phyloP scores from a whole-genome alignment of 306 rosid species.

The Delonix regia region DNA sequence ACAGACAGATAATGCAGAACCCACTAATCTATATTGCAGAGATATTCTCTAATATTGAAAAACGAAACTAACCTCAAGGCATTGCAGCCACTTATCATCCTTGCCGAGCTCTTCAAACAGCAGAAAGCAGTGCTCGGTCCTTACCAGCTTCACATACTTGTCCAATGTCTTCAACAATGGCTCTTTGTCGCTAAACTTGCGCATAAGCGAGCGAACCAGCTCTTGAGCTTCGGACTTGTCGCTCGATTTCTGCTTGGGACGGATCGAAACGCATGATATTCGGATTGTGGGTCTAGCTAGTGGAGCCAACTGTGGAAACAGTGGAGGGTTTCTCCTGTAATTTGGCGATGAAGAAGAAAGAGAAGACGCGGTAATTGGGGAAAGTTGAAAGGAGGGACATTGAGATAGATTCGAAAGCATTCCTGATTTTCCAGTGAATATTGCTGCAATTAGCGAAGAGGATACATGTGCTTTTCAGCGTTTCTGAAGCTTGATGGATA shows the following conservation, averaged over 20 bases:
- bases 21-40: neutral
- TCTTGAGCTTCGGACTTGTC: slow-evolving; percentile 64
- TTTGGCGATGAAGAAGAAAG: slow-evolving; percentile 25
- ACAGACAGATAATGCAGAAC: neutral
- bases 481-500: neutral
- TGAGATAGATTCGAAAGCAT: slow-evolving; percentile 9
- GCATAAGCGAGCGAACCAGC: slow-evolving; percentile 60
- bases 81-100: slow-evolving; percentile 79
- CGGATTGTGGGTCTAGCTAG: slow-evolving; percentile 19
- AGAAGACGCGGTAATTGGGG: slow-evolving; percentile 23
- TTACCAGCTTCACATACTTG: slow-evolving; percentile 67
- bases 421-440: neutral
- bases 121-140: slow-evolving; percentile 83
- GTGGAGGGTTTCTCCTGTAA: slow-evolving; percentile 28
- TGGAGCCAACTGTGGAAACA: neutral
- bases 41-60: neutral
- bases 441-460: neutral
- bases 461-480: neutral
- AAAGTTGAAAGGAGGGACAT: slow-evolving; percentile 41
- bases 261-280: slow-evolving; percentile 51
- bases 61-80: slow-evolving; percentile 74
- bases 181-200: slow-evolving; percentile 68
- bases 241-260: slow-evolving; percentile 41
- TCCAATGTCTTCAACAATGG: slow-evolving; percentile 71
- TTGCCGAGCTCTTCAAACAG: slow-evolving; percentile 84